A percentile compares a stretch with the other conserved stretches of the same genome.
These are phyloP conservation scores for Alisma plantagoaquatica DNA, from an alignment of 106 monocot species.

Conservation along the genomic window DNA sequence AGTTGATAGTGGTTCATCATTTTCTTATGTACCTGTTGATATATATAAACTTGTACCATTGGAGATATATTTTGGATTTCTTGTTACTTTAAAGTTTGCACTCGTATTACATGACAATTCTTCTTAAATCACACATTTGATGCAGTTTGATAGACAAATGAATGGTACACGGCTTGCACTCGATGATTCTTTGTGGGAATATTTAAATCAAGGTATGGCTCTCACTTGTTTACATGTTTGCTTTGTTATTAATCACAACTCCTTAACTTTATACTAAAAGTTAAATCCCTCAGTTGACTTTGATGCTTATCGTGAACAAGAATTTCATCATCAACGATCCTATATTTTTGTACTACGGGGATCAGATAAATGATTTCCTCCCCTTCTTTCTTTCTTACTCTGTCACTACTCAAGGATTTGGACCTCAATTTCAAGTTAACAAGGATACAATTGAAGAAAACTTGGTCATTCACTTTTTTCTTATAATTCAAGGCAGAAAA, in stretches of 20 bases:
- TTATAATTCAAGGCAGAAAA: too few relatives aligned
- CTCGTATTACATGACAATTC: too few relatives aligned
- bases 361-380: slow-evolving; percentile 54
- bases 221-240: too few relatives aligned
- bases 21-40: slow-evolving; percentile 62
- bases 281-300: slow-evolving; percentile 44
- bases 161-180: slow-evolving; percentile 46
- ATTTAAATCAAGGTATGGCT: slow-evolving; percentile 37
- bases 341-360: slow-evolving; percentile 34
- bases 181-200: slow-evolving; percentile 55
- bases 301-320: slow-evolving; percentile 53
- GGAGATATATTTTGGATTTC: too few relatives aligned
- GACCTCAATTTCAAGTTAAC: too few relatives aligned
- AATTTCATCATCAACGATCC: slow-evolving; percentile 61
- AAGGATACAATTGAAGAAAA: too few relatives aligned
- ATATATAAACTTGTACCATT: slow-evolving; percentile 48
- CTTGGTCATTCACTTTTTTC: too few relatives aligned
- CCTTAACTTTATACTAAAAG: slow-evolving; percentile 28
- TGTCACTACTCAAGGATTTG: too few relatives aligned
- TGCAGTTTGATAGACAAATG: slow-evolving; percentile 77
- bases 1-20: slow-evolving; percentile 89
- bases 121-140: too few relatives aligned
- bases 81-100: too few relatives aligned
- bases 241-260: too few relatives aligned
- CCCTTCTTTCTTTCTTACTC: too few relatives aligned